These are phyloP conservation scores for Colletotrichum musicola DNA, from an alignment of 2,329 filamentous ascomycete genomes.

Conservation along the genomic window DNA sequence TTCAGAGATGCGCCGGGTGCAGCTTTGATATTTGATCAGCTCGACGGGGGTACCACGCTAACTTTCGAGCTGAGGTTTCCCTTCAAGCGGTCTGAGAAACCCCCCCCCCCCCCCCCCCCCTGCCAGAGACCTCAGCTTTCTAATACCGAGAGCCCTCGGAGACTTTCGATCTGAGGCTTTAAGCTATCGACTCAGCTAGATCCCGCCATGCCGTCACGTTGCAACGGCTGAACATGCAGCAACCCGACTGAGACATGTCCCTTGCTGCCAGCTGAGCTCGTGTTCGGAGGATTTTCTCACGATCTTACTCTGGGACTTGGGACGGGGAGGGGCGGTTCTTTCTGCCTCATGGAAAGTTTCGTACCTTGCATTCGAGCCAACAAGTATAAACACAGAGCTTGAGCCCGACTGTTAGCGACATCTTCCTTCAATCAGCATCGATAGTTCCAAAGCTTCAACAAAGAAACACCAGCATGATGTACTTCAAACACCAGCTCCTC, in stretches of 20 bases:
- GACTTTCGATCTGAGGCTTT: no score
- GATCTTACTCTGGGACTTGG: conserved; percentile 23
- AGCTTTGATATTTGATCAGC: no score
- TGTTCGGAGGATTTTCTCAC: conserved; percentile 39
- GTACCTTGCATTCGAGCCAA: neutral
- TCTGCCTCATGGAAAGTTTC: neutral
- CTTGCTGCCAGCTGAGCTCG: conserved; percentile 29
- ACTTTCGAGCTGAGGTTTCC: no score
- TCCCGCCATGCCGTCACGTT: neutral
- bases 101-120: no score
- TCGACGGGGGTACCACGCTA: no score
- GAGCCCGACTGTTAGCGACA: neutral
- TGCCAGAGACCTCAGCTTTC: no score
- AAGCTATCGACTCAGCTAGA: neutral
- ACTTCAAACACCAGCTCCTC: neutral
- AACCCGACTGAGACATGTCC: neutral
- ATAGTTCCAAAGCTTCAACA: neutral
- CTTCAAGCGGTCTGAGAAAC: no score
- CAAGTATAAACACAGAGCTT: neutral
- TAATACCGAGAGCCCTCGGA: no score
- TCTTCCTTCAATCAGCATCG: neutral
- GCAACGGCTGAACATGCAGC: conserved; percentile 19
- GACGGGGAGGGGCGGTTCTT: neutral
- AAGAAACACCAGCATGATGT: neutral
- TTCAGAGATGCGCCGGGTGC: no score